phyloP scores from a whole-genome alignment of 495 filamentous ascomycete species.

The Aspergillus affinis region DNA sequence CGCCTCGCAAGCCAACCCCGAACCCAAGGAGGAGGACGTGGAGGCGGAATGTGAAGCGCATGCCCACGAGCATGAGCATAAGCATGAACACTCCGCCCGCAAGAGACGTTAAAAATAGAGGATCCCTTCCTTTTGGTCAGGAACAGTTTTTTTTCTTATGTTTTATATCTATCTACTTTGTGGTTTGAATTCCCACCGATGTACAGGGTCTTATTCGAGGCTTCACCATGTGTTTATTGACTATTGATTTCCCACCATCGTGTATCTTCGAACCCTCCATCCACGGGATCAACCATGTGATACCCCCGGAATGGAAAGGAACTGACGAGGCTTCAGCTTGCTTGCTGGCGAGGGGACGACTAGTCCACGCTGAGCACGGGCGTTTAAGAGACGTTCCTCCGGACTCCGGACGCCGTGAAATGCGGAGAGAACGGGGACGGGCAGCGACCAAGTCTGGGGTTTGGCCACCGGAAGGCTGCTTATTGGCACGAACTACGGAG shows the following conservation, averaged over 20 bases:
- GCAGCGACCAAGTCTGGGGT: background rate
- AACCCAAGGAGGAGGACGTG: conserved; percentile 55
- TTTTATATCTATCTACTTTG: conserved; percentile 9
- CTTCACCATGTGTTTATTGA: background rate
- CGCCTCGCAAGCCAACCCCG: conserved; percentile 59
- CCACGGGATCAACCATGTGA: background rate
- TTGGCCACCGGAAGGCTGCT: background rate
- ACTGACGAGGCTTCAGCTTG: background rate
- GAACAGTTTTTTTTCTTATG: background rate
- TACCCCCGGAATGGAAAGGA: background rate
- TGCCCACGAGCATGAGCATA: conserved; percentile 15
- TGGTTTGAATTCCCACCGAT: background rate
- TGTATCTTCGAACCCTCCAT: background rate
- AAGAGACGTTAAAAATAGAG: conserved; percentile 28
- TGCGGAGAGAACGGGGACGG: background rate
- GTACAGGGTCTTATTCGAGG: background rate
- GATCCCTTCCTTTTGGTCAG: background rate
- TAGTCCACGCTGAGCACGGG: too few relatives aligned
- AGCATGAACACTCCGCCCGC: conserved; percentile 10
- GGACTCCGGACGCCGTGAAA: background rate
- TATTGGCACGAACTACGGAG: background rate
- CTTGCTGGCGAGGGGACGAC: background rate
- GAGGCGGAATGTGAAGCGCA: conserved; percentile 25
- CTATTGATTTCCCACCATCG: background rate
- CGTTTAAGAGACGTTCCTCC: background rate